Evolutionary conservation across 768 basidiomycete genomes (phyloP).

Genomic region (Fibroporia radiculosa): DNA sequence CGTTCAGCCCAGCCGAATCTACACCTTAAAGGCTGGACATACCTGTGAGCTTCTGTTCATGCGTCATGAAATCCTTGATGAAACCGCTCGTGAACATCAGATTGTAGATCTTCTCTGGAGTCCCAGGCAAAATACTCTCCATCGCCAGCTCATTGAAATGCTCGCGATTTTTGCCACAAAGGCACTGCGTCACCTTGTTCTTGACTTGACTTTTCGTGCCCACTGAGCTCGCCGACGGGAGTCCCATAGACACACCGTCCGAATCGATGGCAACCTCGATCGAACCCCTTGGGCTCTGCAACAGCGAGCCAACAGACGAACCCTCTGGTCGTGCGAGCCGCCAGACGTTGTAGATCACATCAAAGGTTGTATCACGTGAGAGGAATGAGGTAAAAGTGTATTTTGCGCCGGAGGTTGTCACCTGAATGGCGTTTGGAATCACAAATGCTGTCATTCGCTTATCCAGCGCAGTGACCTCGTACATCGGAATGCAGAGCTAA

Average conservation of each 20-base stretch:
- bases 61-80: slow-evolving; percentile 86
- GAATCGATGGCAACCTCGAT: slow-evolving; percentile 13
- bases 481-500: slow-evolving; percentile 82
- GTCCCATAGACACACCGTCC: slow-evolving; percentile 2
- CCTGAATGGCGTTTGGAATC: slow-evolving; percentile 92
- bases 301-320: slow-evolving; percentile 15
- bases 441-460: slow-evolving; percentile 98
- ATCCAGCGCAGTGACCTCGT: slow-evolving; percentile 80
- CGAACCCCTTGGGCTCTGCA: slow-evolving; percentile 17
- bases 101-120: slow-evolving; percentile 93
- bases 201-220: slow-evolving; percentile 15
- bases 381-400: slow-evolving; percentile 97
- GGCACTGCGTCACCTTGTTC: slow-evolving; percentile 62
- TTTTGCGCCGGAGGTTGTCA: slow-evolving; percentile 75
- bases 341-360: slow-evolving; percentile 97
- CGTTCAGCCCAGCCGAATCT: background rate
- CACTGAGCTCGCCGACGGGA: slow-evolving; percentile 4
- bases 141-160: slow-evolving; percentile 72
- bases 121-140: slow-evolving; percentile 76
- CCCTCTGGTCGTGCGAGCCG: slow-evolving; percentile 76
- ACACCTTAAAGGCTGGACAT: background rate
- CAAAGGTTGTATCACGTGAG: slow-evolving; percentile 90
- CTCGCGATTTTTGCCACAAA: slow-evolving; percentile 59
- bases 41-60: slow-evolving; percentile 88
- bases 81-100: slow-evolving; percentile 95